A percentile compares a stretch with the other conserved stretches of the same genome.
These are phyloP conservation scores for Vanilla planifolia DNA, from an alignment of 106 monocot species.

Conservation along the genomic window DNA sequence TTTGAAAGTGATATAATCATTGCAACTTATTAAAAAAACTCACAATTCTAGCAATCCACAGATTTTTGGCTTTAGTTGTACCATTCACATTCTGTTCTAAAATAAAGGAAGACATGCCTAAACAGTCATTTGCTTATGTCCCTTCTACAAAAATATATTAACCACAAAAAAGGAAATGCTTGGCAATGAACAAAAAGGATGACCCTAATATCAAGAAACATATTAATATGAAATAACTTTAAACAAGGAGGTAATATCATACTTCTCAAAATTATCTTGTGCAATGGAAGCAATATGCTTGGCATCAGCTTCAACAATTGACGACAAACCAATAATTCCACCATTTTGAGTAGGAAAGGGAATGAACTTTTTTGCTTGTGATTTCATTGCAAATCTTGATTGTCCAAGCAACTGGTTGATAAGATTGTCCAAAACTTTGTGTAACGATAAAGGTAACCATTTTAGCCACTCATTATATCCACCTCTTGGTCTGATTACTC, in stretches of 20 bases:
- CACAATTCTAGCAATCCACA: too few species aligned
- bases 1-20: too few species aligned
- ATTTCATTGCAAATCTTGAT: slow-evolving; percentile 26
- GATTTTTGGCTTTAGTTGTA: too few species aligned
- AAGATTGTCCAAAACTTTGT: slow-evolving; percentile 46
- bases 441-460: slow-evolving; percentile 82
- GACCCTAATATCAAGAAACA: neutral
- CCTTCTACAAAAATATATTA: neutral
- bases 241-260: slow-evolving; percentile 14
- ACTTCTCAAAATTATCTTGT: slow-evolving; percentile 90
- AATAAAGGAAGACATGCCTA: too few species aligned
- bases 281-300: slow-evolving; percentile 71
- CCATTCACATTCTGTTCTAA: too few species aligned
- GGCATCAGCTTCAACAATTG: slow-evolving; percentile 85
- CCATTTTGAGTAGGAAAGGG: slow-evolving; percentile 42
- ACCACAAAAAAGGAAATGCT: neutral
- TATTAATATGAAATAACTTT: neutral
- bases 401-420: slow-evolving; percentile 53
- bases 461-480: slow-evolving; percentile 84
- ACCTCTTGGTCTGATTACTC: slow-evolving; percentile 84
- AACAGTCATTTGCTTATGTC: neutral
- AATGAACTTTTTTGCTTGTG: slow-evolving; percentile 28
- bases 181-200: neutral
- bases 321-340: slow-evolving; percentile 56
- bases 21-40: too few species aligned